Evolutionary conservation across 257 asterid genomes (phyloP), one percentile per base, ranked within the genome.

Genomic region (Petunia secreta): DNA sequence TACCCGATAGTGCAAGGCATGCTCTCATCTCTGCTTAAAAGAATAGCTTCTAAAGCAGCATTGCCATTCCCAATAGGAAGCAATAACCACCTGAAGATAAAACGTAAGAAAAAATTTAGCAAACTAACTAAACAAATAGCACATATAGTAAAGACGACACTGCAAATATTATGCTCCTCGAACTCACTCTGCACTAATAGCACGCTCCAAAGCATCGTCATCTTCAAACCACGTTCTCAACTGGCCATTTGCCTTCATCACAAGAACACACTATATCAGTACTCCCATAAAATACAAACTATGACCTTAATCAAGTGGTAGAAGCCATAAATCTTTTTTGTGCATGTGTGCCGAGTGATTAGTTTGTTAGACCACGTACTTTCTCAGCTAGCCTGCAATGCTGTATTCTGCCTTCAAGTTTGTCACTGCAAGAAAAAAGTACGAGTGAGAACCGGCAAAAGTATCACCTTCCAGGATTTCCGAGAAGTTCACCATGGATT

Each of bases 151-250:
- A 11, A 44, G 55, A 50, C 52, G 15, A 54, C 5, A 64, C 1
- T 10, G 59, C 4, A 50, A 25, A 46, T 41, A 44, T 58, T 63
- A 75, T 54, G 77, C 39, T 59, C 37, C 52, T 8, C 13, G 63
- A 73, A 71, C 98, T 88, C 75, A 96, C 98, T 96, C 97, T 81
- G 92, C 98, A 82, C 91, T 86, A 50, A 87, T 91, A 67, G 98
- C 97, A 79, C 98, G 91, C 82, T 96, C 98, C 82, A 96, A 85
- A 79, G 99, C 96, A 79, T 94, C 99, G 63, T 92, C 93, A 25
- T 96, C 97, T 9, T 85, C 77, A 78, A 94, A 92, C 99, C 99
- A 96, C 82, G 55, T 87, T 60, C 86, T 83, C 60, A 92, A 65
- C 77, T 89, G 91, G 85, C 90, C 92, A 81, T 75, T 89, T 34